Evolutionary conservation across 305 asterid genomes (phyloP).

Genomic region (Rubia occidens): DNA sequence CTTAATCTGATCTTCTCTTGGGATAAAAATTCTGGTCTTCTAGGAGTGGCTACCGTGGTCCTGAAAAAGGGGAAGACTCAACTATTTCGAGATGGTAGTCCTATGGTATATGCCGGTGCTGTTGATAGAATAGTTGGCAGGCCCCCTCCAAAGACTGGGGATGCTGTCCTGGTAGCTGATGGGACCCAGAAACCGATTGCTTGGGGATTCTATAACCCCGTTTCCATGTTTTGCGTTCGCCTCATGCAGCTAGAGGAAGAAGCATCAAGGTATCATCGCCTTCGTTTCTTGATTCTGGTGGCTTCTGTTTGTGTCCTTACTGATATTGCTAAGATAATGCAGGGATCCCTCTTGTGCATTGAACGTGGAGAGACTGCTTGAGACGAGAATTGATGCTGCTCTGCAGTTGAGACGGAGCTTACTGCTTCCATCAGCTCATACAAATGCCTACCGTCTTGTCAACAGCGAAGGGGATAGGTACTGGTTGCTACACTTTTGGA

Average conservation of each 20-base stretch:
- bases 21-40: neutral
- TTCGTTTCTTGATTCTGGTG: neutral
- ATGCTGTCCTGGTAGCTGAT: conserved; percentile 79
- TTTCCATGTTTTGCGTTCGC: conserved; percentile 90
- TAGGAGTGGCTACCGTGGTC: conserved; percentile 83
- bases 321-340: conserved; percentile 8
- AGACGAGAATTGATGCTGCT: conserved; percentile 41
- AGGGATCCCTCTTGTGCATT: conserved; percentile 61
- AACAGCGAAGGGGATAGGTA: conserved; percentile 95
- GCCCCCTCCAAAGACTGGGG: conserved; percentile 90
- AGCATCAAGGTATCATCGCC: conserved; percentile 36
- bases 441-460: conserved; percentile 47
- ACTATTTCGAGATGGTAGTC: conserved; percentile 79
- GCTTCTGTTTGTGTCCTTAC: neutral
- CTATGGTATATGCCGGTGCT: conserved; percentile 97
- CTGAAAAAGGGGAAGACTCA: conserved; percentile 88
- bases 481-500: conserved; percentile 1
- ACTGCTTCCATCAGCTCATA: conserved; percentile 36
- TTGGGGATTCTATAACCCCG: conserved; percentile 84
- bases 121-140: conserved; percentile 81
- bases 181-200: conserved; percentile 76
- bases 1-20: neutral
- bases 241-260: conserved; percentile 91
- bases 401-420: conserved; percentile 30
- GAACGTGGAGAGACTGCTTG: conserved; percentile 34